Base-by-base conservation (phyloP, 1,284 basidiomycete genomes). In the Ceratobasidium sp. region DNA sequence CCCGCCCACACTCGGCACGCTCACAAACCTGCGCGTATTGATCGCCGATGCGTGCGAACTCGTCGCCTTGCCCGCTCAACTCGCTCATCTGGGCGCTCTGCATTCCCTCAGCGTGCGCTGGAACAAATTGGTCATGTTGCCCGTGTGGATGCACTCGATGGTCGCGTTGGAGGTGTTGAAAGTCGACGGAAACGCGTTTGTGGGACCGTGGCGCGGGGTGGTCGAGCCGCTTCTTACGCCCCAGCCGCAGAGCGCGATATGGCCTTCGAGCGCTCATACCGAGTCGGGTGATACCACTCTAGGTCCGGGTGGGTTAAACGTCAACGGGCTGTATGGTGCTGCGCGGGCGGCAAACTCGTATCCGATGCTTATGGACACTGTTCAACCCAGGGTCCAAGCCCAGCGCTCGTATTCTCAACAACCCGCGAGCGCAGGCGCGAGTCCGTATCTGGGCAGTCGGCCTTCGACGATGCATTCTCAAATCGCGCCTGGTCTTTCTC, bases 121-220 rank as follows among this genome's bases (percentile, higher is more conserved):
- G 82, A 99, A 99, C 85, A 93, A 93, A 83, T 88, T 99, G 82
- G 89, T 94, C 81, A 90, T 92, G n/a, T 88, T 99, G 42, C 97
- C 97, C 3, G 91, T 93, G 79, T 99, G 98, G 97, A 88, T 99
- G 59, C 95, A 94, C 83, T 90, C 94, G 46, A 88, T 99, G 44
- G 88, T 91, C 23, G 90, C 90, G 54, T 88, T 99, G 66, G 95
- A 97, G 84, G 93, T 92, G 4, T 88, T 99, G 1, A 92, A 93
- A 80, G 90, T 99, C 42, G 97, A 99, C 81, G 94, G 93, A 44
- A 99, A 99, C 84, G 94, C 95, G 9, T 98, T 99, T 85, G 92
- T 94, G 80, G 93, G 94, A 3, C 93, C 96, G 2, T 98, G 97
- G 96, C 91, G 91, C 82, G 91, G 93, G 44, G 88, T 99, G 75